phyloP scores from a whole-genome alignment of 163 green algal species.

The Scenedesmus sp. region DNA sequence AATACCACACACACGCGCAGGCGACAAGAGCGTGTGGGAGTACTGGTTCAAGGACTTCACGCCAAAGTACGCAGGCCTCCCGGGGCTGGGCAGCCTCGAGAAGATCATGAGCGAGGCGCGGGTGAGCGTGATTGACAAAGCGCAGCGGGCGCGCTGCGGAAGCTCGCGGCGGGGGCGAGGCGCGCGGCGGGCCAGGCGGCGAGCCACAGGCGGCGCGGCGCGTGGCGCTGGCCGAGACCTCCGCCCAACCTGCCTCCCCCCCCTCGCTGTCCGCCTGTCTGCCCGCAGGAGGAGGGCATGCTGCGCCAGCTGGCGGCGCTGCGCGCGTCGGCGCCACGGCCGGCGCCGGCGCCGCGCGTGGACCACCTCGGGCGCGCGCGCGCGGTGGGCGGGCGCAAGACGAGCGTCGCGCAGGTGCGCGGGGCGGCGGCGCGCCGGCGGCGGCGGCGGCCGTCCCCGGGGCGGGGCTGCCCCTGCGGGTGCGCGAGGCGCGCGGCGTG shows the following conservation, averaged over 20 bases:
- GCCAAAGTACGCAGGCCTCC: conserved; percentile 38
- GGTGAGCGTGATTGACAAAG: conserved; percentile 13
- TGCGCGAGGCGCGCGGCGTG: neutral
- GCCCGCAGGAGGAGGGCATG: neutral
- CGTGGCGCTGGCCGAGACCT: too few relatives aligned
- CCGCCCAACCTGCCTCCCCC: neutral
- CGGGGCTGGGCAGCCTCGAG: conserved; percentile 28
- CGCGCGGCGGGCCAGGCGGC: too few relatives aligned
- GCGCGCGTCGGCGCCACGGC: neutral
- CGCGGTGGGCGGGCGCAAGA: conserved; percentile 71
- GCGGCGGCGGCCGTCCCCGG: neutral
- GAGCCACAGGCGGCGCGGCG: too few relatives aligned
- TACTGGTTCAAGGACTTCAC: conserved; percentile 46
- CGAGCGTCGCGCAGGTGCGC: conserved; percentile 64
- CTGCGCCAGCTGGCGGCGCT: conserved; percentile 12
- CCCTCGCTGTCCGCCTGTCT: neutral
- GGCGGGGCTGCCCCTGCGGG: neutral
- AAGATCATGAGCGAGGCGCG: conserved; percentile 9
- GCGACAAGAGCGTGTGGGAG: conserved; percentile 36
- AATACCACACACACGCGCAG: neutral
- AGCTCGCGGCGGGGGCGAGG: neutral
- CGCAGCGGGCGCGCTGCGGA: neutral
- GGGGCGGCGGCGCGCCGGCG: neutral
- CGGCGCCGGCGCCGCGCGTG: conserved; percentile 10
- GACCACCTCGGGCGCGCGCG: conserved; percentile 22